phyloP scores from a whole-genome alignment of 305 asterid species.

The Fraxinus latifolia region DNA sequence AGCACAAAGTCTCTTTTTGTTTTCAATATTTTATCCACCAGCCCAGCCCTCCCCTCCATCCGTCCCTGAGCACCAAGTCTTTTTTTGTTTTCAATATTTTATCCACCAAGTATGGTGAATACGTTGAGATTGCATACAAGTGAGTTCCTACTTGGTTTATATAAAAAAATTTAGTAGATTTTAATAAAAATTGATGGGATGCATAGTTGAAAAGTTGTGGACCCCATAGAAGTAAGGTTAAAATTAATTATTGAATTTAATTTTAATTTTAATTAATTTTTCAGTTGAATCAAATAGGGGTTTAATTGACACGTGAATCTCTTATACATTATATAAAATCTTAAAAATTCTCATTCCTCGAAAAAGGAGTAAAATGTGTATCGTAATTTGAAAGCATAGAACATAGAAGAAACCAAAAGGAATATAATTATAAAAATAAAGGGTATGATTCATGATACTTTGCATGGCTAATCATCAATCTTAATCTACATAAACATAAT shows the following conservation, averaged over 20 bases:
- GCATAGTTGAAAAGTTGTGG: not conserved
- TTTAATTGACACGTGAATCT: not conserved
- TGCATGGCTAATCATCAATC: not conserved
- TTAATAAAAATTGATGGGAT: too few relatives aligned
- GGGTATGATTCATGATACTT: conserved; percentile 30
- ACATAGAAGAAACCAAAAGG: conserved; percentile 2
- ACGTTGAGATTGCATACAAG: too few relatives aligned
- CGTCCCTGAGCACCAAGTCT: too few relatives aligned
- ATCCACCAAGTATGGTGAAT: not conserved
- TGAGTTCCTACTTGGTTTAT: too few relatives aligned
- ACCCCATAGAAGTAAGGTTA: not conserved
- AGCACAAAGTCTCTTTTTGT: not conserved
- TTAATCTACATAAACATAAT: not conserved
- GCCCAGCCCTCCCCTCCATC: too few relatives aligned
- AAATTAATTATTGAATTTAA: too few relatives aligned
- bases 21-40: too few relatives aligned
- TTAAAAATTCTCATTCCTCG: not conserved
- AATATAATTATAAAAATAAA: not conserved
- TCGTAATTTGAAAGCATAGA: conserved; percentile 17
- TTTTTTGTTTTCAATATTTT: too few relatives aligned
- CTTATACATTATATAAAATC: not conserved
- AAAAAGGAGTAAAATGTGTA: not conserved
- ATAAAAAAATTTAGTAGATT: too few relatives aligned
- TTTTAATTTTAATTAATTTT: too few relatives aligned
- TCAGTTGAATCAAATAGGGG: not conserved